Conservation (phyloP, 1,284 basidiomycete genomes). For the Pseudozyma pruni region DNA sequence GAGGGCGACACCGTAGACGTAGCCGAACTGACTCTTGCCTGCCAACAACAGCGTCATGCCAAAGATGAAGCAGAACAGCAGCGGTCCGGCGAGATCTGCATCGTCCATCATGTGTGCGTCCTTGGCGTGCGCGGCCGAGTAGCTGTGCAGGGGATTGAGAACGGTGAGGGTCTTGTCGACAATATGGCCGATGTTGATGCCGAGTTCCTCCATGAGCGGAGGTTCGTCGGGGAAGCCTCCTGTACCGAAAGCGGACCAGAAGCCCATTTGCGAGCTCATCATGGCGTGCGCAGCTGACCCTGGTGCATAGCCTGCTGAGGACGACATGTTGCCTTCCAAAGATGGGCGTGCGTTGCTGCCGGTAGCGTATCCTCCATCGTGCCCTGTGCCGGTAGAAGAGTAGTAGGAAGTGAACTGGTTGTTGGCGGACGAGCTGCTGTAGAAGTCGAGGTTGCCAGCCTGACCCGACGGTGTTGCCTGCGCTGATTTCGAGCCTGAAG, state of each 20-base stretch:
- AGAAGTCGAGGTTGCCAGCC: conserved; percentile 40
- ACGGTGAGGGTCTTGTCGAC: conserved; percentile 92
- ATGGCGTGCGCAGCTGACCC: conserved; percentile 49
- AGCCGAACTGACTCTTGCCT: conserved; percentile 97
- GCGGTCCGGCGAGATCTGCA: conserved; percentile 94
- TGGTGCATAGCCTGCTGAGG: conserved; percentile 31
- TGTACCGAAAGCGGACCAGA: conserved; percentile 66
- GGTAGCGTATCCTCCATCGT: conserved; percentile 45
- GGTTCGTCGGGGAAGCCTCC: conserved; percentile 67
- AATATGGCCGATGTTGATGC: conserved; percentile 97
- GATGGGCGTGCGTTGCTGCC: conserved; percentile 45
- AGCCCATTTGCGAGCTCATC: conserved; percentile 59
- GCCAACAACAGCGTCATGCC: conserved; percentile 74
- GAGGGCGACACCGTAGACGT: conserved; percentile 97
- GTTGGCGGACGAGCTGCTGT: conserved; percentile 28
- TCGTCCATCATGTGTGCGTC: conserved; percentile 99
- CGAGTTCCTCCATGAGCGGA: conserved; percentile 76
- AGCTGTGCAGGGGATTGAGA: conserved; percentile 85
- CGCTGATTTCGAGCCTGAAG: conserved; percentile 32
- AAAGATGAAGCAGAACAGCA: conserved; percentile 88
- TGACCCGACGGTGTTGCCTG: conserved; percentile 28
- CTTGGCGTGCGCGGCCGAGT: conserved; percentile 69
- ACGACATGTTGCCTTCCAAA: conserved; percentile 62
- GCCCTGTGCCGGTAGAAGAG: conserved; percentile 19
- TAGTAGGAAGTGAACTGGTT: conserved; percentile 44